Evolutionary conservation across 441 rosid genomes (phyloP), one percentile per base, ranked within the genome.

Genomic region (Gossypium lobatum): DNA sequence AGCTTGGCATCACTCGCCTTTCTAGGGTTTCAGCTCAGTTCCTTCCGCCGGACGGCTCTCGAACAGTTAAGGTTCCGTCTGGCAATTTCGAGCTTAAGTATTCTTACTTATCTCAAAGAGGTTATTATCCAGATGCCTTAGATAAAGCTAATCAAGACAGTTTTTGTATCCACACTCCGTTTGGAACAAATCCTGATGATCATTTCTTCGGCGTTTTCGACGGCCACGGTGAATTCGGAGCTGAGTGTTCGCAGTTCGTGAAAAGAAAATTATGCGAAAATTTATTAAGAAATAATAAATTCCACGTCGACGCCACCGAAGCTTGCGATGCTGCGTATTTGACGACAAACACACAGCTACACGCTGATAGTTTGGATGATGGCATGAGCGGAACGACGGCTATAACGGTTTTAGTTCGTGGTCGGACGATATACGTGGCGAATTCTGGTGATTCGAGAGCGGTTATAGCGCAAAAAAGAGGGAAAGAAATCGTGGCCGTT

Each of bases 321-420:
- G 98, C 96, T 63, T 91, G 90, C 72, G 90, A 92, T 73, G 64
- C 89, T 2, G 88, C 97, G 0, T 90, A 86, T 80, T 64, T 91
- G 76, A 60, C 75, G 6, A 93, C 99, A 0, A 92, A 92, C 77
- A 82, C 89, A 3, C 97, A 96, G 89, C 71, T 96, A 37, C 92
- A 91, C 28, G 90, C 83, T 1, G 99, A 92, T 82, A 16, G 68
- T 57, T 70, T 96, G 58, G 99, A 96, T 77, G 99, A 96, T 78
- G 86, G 86, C 79, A 96, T 96, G 99, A 96, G 99, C 34, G 99
- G 99, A n/a, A 96, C 99, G 0, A 96, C 99, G n/a, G 92, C 97
- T 0, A 85, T 96, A 58, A 92, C 99, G 42, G 91, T 96, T 73
- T 79, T 96, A 81, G 97, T 93, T 63, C 87, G 98, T 54, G 99